Conservation (phyloP, 192 early-diverging fungal genomes). For the Linderina pennispora region DNA sequence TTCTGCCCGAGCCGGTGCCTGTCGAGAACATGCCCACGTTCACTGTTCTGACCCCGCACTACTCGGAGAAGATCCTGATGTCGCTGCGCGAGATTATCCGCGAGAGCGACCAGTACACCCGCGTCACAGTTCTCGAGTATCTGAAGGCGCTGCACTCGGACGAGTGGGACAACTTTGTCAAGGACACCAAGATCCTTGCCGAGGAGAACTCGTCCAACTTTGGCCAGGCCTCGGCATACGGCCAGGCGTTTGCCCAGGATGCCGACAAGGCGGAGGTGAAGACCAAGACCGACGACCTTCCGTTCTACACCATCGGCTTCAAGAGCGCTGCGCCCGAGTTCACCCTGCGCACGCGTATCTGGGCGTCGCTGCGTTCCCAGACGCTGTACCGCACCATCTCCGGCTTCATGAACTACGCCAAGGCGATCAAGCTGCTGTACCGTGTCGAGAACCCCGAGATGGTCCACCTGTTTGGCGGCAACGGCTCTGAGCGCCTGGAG, state of each 20-base stretch:
- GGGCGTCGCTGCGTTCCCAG: conserved; percentile 81
- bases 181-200: conserved; percentile 74
- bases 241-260: conserved; percentile 45
- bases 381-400: conserved; percentile 82
- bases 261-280: conserved; percentile 55
- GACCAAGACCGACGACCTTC: conserved; percentile 69
- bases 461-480: conserved; percentile 56
- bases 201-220: conserved; percentile 58
- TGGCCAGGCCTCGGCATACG: conserved; percentile 45
- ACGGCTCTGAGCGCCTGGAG: conserved; percentile 60
- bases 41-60: conserved; percentile 79
- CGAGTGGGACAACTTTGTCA: conserved; percentile 90
- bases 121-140: conserved; percentile 77
- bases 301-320: conserved; percentile 78
- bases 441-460: conserved; percentile 76
- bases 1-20: conserved; percentile 71
- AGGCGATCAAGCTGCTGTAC: conserved; percentile 75
- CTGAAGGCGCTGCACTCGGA: conserved; percentile 69
- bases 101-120: conserved; percentile 73
- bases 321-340: conserved; percentile 77
- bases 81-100: conserved; percentile 78
- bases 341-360: conserved; percentile 78
- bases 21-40: conserved; percentile 83
- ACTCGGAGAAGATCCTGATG: conserved; percentile 79
- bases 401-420: conserved; percentile 84